Base-by-base conservation (phyloP, 2,329 filamentous ascomycete species). In the Parasarocladium wereldwijsianum region DNA sequence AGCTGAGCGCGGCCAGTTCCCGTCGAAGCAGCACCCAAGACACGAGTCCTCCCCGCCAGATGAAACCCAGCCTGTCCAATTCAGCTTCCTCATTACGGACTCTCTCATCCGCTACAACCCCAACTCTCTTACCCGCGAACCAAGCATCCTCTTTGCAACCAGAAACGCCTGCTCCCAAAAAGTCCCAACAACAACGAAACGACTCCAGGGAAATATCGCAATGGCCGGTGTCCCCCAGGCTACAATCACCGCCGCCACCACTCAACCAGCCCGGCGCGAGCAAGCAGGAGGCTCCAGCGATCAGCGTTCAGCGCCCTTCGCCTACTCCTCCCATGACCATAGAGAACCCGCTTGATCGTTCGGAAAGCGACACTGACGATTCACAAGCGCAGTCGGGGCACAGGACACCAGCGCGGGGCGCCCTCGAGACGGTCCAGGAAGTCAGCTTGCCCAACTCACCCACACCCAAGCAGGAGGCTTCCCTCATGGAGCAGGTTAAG, bases 361-460 rank as follows among this genome's bases (percentile, higher is more conserved):
- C 59, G 8, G 66, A 71, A 36, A 63, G 54, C 40, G 68, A 73
- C 37, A 52, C 51, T 32, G 69, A 72, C 39, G 69, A 72, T 22
- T 38, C 47, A 8, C 51, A 58, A 22, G 41, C 43, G 25, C 52
- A 54, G 25, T 55, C 67, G 13, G 71, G 70, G 29, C 58, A 70
- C 55, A 59, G 66, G 46, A 71, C 73, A 12, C 70, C 73, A 14
- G 65, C 62, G 19, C 61, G 65, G 31, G 72, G 76, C 28, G 71
- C 70, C 27, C 58, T 94, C 34, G 87, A 93, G 55, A 94, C 90
- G 0, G 87, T 96, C 11, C 80, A 93, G 49, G 87, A 94, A 61
- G 76, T 79, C 32, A 90, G 83, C 55, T 70, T 83, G 36, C 74
- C 78, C 24, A 75, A 72, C 29, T 81, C 80, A 1, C 79, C 82